A percentile compares a stretch with the other conserved stretches of the same genome.
Evolutionary conservation across 306 rosid species (phyloP).

Genomic region (Vachellia collinsii): DNA sequence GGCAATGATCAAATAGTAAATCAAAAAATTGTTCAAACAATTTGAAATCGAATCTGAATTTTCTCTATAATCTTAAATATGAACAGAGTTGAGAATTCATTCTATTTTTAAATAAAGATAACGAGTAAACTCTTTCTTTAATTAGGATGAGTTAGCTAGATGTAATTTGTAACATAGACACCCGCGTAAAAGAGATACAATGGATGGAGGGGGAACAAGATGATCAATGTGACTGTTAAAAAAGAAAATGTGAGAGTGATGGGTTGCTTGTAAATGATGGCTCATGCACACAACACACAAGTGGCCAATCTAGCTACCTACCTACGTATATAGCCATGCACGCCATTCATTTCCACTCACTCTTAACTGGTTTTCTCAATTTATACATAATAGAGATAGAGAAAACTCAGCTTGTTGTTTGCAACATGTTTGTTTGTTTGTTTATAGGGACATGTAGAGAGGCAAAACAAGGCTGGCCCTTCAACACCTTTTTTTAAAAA

Average conservation of each 20-base stretch:
- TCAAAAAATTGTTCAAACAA: no score
- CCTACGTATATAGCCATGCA: slow-evolving; percentile 12
- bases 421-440: background rate
- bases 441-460: background rate
- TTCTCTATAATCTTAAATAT: no score
- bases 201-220: no score
- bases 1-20: background rate
- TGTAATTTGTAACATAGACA: no score
- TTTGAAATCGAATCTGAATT: no score
- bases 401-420: background rate
- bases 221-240: no score
- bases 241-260: slow-evolving; percentile 9
- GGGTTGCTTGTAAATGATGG: slow-evolving; percentile 32
- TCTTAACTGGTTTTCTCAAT: background rate
- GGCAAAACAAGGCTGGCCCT: background rate
- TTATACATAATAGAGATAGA: no score
- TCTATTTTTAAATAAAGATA: no score
- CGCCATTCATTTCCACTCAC: slow-evolving; percentile 10
- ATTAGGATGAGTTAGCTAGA: no score
- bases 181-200: no score
- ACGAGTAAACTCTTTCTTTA: no score
- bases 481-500: background rate
- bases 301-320: slow-evolving; percentile 3
- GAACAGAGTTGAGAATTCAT: no score
- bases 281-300: background rate